Conservation (phyloP, 768 basidiomycete genomes). For the Pholiota conissans region DNA sequence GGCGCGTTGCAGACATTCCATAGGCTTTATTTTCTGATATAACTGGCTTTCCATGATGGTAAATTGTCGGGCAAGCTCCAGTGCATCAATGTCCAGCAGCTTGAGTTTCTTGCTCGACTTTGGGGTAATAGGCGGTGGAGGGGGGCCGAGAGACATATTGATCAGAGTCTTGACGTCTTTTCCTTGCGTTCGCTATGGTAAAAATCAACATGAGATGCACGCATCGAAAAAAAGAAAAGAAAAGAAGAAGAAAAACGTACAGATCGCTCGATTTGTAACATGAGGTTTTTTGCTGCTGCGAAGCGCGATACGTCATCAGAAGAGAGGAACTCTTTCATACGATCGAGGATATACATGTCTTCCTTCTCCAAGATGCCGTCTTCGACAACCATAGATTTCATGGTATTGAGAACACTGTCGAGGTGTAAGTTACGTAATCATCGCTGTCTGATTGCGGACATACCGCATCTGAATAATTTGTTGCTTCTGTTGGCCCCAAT, state of each 20-base stretch:
- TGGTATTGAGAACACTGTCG: conserved; percentile 80
- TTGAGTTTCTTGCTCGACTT: conserved; percentile 73
- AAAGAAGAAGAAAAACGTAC: conserved; percentile 45
- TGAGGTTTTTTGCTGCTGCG: conserved; percentile 73
- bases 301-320: conserved; percentile 63
- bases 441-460: conserved; percentile 20
- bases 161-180: conserved; percentile 59
- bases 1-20: conserved; percentile 87
- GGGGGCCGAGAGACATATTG: conserved; percentile 52
- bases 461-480: conserved; percentile 86
- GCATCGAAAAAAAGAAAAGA: conserved; percentile 2
- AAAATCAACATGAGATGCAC: background rate
- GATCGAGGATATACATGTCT: conserved; percentile 77
- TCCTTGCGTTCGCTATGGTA: conserved; percentile 47
- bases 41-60: conserved; percentile 88
- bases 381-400: conserved; percentile 87
- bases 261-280: conserved; percentile 73
- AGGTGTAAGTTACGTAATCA: conserved; percentile 4
- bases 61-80: conserved; percentile 90
- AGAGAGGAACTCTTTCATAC: conserved; percentile 78
- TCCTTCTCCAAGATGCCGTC: conserved; percentile 85
- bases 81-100: conserved; percentile 80
- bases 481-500: conserved; percentile 87
- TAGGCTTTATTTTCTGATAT: conserved; percentile 85
- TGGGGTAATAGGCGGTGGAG: conserved; percentile 78